Evolutionary conservation across 2,329 filamentous ascomycete genomes (phyloP).

Genomic region (Monosporascus sp.): DNA sequence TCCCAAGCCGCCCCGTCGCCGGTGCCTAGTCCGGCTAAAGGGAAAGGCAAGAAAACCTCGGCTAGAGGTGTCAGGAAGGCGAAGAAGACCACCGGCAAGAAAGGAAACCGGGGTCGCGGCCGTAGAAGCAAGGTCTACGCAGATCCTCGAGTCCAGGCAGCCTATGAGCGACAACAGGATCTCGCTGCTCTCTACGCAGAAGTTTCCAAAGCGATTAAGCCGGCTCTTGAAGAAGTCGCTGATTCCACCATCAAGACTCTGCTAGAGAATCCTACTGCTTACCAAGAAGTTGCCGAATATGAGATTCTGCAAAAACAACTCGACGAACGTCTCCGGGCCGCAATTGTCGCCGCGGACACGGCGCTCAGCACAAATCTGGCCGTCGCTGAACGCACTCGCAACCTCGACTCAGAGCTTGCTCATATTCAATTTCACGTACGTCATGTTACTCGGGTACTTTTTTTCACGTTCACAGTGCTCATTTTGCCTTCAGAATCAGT

Average conservation of each 20-base stretch:
- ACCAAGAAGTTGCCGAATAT: slow-evolving; percentile 51
- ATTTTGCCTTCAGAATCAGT: slow-evolving; percentile 19
- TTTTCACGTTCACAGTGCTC: slow-evolving; percentile 10
- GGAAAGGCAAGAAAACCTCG: slow-evolving; percentile 17
- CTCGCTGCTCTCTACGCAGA: slow-evolving; percentile 61
- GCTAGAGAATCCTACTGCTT: slow-evolving; percentile 45
- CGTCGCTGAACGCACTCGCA: slow-evolving; percentile 26
- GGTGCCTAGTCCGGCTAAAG: slow-evolving; percentile 27
- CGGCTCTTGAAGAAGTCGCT: slow-evolving; percentile 60
- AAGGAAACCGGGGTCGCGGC: slow-evolving; percentile 29
- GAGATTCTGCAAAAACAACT: slow-evolving; percentile 46
- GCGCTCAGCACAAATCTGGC: slow-evolving; percentile 29
- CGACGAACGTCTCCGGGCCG: slow-evolving; percentile 34
- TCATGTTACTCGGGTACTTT: slow-evolving; percentile 3
- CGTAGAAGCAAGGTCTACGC: slow-evolving; percentile 51
- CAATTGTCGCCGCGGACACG: slow-evolving; percentile 18
- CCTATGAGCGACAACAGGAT: slow-evolving; percentile 59
- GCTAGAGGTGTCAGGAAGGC: slow-evolving; percentile 20
- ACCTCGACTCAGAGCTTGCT: slow-evolving; percentile 31
- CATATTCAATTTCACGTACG: slow-evolving; percentile 37
- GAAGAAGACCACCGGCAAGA: slow-evolving; percentile 18
- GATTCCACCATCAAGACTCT: slow-evolving; percentile 54
- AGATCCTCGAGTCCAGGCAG: slow-evolving; percentile 49
- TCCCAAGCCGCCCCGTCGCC: slow-evolving; percentile 21
- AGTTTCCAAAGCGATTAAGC: slow-evolving; percentile 58